phyloP scores from a whole-genome alignment of 2,329 filamentous ascomycete genomes.

The Diaporthe sp. region DNA sequence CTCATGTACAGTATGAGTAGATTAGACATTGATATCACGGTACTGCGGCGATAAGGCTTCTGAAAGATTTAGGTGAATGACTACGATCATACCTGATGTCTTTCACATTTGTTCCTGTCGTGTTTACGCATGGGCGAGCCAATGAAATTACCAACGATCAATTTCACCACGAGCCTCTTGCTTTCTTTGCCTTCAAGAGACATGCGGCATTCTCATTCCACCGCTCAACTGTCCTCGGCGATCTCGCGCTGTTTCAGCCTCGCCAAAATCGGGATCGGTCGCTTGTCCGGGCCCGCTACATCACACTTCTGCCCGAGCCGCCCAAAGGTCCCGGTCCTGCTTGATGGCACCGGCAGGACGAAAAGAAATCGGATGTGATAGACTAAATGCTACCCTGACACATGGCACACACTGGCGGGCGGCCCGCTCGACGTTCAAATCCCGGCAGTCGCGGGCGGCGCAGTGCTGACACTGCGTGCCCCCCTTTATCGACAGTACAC shows the following conservation, averaged over 20 bases:
- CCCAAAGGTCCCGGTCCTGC: too few relatives aligned
- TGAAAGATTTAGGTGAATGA: neutral
- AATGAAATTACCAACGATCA: too few relatives aligned
- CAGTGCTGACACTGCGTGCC: neutral
- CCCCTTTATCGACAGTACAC: neutral
- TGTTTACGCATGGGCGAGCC: neutral
- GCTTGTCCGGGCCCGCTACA: neutral
- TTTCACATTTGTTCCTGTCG: neutral
- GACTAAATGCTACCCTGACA: neutral
- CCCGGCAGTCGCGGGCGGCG: neutral
- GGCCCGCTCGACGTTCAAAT: neutral
- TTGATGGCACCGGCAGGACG: neutral
- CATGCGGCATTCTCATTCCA: neutral
- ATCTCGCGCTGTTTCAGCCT: neutral
- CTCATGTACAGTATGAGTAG: neutral
- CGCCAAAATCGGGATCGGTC: neutral
- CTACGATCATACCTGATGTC: neutral
- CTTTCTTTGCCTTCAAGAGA: neutral
- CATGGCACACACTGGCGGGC: neutral
- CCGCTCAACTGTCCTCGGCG: neutral
- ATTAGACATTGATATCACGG: slow-evolving; percentile 16
- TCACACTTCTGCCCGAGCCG: neutral
- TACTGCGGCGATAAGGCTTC: neutral
- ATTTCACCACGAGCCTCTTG: too few relatives aligned
- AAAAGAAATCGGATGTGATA: neutral